Base-by-base conservation (phyloP, 2,329 filamentous ascomycete genomes). In the Basipetospora sp. region DNA sequence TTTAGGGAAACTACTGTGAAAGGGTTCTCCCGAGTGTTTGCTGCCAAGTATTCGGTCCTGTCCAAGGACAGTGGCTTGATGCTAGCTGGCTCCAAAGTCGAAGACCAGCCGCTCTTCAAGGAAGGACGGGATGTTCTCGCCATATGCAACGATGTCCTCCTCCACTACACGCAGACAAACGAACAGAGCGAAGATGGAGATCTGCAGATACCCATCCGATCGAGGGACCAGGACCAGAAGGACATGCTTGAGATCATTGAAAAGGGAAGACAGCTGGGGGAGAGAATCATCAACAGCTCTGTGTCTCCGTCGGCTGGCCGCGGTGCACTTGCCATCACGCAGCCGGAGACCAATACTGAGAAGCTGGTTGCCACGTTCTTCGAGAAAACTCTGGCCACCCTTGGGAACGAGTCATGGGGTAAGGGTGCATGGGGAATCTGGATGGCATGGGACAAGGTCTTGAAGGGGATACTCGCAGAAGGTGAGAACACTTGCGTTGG, bases 161-260 rank as follows among this genome's bases (percentile, higher is more conserved):
- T 30, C 8, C 36, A 43, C n/a, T 45, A 42, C 29, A 19, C 30
- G 4, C 25, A 43, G 15, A 28, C 38, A 6, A 34, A 38, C n/a
- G 29, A 39, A 10, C n/a, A 22, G 14, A 34, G 41, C 19, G 17
- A 39, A 29, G 27, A 27, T 18, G 30, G 34, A 16, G 18, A 31
- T 3, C n/a, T 38, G 6, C 10, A 27, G 10, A 30, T 42, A 8
- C 34, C 40, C 3, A 25, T 28, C n/a, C 30, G 36, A 13, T 34
- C 27, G 11, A 38, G 36, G 26, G 31, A 40, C 10, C 25, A 40
- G 14, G 43, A 45, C 22, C 36, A 38, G 30, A 28, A 34, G 27
- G 39, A 45, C 4, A 34, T 45, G 8, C 38, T 42, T 4, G 40
- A 43, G 25, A 42, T 43, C 16, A 39, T 43, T n/a, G 16, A 33